Conservation (phyloP, 2,329 filamentous ascomycete species). For the Penicillium sp. region DNA sequence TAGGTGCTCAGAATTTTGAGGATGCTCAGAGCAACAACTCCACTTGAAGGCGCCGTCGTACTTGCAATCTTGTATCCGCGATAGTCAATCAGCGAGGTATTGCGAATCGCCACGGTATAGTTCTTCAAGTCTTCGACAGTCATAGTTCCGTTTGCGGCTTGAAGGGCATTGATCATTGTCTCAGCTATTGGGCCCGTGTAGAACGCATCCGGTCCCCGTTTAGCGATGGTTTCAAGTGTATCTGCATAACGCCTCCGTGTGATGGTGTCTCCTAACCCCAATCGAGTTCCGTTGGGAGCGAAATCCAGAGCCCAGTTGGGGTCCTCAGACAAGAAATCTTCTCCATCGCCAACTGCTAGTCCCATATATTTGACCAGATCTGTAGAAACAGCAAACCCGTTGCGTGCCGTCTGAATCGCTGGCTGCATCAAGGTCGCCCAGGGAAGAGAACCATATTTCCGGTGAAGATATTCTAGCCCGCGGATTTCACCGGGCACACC, state of each 20-base stretch:
- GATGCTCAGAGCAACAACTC: constrained; percentile 72
- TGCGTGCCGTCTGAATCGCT: constrained; percentile 71
- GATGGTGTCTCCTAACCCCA: constrained; percentile 75
- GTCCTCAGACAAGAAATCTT: constrained; percentile 73
- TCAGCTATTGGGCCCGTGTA: constrained; percentile 74
- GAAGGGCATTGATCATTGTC: constrained; percentile 71
- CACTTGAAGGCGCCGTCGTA: constrained; percentile 74
- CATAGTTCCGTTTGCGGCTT: constrained; percentile 77
- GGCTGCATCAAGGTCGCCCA: constrained; percentile 75
- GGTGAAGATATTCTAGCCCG: constrained; percentile 78
- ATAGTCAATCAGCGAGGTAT: constrained; percentile 67
- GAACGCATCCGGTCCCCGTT: constrained; percentile 72
- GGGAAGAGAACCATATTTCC: constrained; percentile 60
- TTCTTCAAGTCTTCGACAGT: constrained; percentile 74
- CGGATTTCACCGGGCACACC: constrained; percentile 65
- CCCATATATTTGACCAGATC: constrained; percentile 78
- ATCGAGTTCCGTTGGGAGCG: constrained; percentile 74
- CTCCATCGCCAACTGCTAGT: constrained; percentile 50
- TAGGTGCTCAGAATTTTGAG: constrained; percentile 86
- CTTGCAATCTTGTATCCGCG: constrained; percentile 70
- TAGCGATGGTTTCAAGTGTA: constrained; percentile 76
- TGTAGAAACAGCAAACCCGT: constrained; percentile 72
- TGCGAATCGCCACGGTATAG: constrained; percentile 70
- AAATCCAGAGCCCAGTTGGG: constrained; percentile 86
- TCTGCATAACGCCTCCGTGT: constrained; percentile 79